Evolutionary conservation across 2,329 filamentous ascomycete species (phyloP).

Genomic region (Mariannaea sp.): DNA sequence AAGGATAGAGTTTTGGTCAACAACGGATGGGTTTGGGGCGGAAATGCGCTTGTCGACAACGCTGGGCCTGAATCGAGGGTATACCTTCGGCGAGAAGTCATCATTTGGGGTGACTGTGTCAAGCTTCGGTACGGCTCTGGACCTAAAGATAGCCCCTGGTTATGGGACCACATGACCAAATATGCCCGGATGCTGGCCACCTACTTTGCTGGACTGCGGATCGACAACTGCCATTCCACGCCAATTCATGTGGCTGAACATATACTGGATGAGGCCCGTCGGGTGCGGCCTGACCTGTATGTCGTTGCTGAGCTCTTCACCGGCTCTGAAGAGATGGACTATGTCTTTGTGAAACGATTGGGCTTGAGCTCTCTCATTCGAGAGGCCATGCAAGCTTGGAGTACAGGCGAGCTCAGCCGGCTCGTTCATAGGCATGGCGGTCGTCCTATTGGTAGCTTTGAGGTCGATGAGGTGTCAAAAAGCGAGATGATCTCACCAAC

Average conservation of each 20-base stretch:
- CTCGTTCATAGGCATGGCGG: constrained; percentile 94
- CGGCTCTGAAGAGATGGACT: constrained; percentile 94
- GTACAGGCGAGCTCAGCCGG: constrained; percentile 87
- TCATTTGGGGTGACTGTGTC: constrained; percentile 98
- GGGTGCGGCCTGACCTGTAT: constrained; percentile 84
- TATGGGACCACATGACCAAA: constrained; percentile 95
- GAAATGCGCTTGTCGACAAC: constrained; percentile 91
- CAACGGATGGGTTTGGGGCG: constrained; percentile 99
- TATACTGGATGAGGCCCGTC: constrained; percentile 90
- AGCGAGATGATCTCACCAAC: constrained; percentile 51
- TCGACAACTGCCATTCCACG: constrained; percentile 98
- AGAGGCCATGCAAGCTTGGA: constrained; percentile 99
- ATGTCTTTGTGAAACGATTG: constrained; percentile 90
- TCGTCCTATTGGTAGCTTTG: constrained; percentile 94
- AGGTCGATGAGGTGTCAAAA: constrained; percentile 82
- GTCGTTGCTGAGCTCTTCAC: constrained; percentile 96
- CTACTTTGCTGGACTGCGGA: constrained; percentile 92
- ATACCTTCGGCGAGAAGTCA: constrained; percentile 95
- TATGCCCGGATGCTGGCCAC: constrained; percentile 93
- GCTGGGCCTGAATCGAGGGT: constrained; percentile 86
- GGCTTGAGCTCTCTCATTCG: constrained; percentile 91
- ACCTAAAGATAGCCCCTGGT: constrained; percentile 84
- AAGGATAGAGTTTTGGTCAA: constrained; percentile 84
- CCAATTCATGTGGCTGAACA: constrained; percentile 93
- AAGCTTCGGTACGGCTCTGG: constrained; percentile 88